Percentiles rank a stretch among this genome's conserved stretches.
phyloP scores from a whole-genome alignment of 139 green algal genomes.

The Spirogloea muscicola region DNA sequence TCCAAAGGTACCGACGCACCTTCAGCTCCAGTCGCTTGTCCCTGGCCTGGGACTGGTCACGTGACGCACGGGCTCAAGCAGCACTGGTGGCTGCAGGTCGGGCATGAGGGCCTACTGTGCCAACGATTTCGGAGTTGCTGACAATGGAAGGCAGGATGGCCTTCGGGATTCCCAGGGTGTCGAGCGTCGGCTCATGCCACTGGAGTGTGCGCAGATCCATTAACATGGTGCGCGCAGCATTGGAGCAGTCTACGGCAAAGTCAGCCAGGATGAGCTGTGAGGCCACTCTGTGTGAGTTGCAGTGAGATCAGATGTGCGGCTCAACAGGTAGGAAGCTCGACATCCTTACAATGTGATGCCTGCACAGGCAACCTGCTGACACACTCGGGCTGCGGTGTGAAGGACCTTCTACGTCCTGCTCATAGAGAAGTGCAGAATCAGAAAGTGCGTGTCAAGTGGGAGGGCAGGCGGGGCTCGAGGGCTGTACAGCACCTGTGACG shows the following conservation, averaged over 20 bases:
- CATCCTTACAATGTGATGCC: no score
- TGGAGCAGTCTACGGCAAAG: constrained; percentile 88
- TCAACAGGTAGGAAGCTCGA: no score
- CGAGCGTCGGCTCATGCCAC: constrained; percentile 70
- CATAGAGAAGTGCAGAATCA: no score
- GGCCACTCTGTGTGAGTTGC: no score
- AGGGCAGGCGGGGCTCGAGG: no score
- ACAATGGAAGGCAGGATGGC: constrained; percentile 65
- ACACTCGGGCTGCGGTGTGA: no score
- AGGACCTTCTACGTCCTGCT: no score
- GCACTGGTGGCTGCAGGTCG: not conserved
- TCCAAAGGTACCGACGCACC: constrained; percentile 2
- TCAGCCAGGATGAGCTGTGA: no score
- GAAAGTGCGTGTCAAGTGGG: no score
- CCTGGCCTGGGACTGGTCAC: not conserved
- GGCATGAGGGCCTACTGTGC: not conserved
- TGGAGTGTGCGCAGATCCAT: constrained; percentile 77
- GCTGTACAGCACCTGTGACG: no score
- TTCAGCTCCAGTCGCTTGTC: not conserved
- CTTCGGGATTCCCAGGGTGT: constrained; percentile 60
- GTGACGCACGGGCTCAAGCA: not conserved
- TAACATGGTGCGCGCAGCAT: constrained; percentile 85
- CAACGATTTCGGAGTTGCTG: constrained; percentile 16
- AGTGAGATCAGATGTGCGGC: no score
- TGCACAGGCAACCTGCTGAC: no score